These are phyloP conservation scores for Lasiosphaeria miniovina DNA, from an alignment of 495 filamentous ascomycete genomes.

Conservation along the genomic window DNA sequence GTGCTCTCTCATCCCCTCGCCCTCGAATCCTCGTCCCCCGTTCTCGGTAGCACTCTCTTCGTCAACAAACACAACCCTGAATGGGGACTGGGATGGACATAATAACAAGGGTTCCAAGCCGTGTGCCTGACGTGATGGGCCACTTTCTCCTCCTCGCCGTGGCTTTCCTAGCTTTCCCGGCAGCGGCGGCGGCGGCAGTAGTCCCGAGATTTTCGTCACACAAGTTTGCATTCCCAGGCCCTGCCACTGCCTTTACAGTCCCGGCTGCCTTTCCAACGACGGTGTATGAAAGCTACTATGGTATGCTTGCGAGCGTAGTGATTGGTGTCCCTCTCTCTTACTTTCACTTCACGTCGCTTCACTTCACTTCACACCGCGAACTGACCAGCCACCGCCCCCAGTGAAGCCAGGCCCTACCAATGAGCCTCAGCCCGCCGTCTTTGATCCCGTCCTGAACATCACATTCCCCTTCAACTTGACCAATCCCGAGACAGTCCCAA, in stretches of 20 bases:
- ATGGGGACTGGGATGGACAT: no score
- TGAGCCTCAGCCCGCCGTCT: conserved; percentile 57
- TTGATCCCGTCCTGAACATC: conserved; percentile 55
- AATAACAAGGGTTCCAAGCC: no score
- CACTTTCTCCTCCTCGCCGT: neutral
- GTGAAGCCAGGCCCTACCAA: conserved; percentile 49
- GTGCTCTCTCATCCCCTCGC: no score
- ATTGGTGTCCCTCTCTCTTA: neutral
- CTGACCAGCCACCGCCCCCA: neutral
- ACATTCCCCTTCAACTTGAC: conserved; percentile 58
- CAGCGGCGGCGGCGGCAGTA: neutral
- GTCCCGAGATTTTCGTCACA: neutral
- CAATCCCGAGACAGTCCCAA: conserved; percentile 50
- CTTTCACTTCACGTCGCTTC: neutral
- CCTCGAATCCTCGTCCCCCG: no score
- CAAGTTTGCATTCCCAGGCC: conserved; percentile 8
- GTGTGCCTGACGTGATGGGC: neutral
- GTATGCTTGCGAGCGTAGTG: conserved; percentile 7
- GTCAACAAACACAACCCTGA: no score
- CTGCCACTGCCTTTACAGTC: conserved; percentile 46
- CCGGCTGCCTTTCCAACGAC: conserved; percentile 53
- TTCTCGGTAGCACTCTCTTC: no score
- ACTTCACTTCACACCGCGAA: neutral
- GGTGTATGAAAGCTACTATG: conserved; percentile 51
- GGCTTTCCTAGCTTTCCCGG: neutral